Percentiles rank a stretch among this genome's conserved stretches.
These are phyloP conservation scores for Scleromitrula shiraiana DNA, from an alignment of 2,329 filamentous ascomycete genomes.

Conservation along the genomic window DNA sequence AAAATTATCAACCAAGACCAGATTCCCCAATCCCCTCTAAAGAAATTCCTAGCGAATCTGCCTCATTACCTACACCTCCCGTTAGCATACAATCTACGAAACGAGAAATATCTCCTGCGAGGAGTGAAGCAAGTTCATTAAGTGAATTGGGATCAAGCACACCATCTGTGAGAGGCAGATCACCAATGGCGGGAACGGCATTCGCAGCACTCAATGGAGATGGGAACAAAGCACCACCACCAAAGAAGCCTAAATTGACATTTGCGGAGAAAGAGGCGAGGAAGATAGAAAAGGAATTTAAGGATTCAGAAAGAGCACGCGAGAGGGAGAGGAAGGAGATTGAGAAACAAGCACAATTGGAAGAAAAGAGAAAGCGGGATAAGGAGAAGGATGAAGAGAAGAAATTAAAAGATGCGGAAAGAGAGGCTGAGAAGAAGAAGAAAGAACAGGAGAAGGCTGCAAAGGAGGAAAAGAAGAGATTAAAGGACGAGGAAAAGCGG, in stretches of 20 bases:
- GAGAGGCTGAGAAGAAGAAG: slow-evolving; percentile 30
- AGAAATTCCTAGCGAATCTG: background rate
- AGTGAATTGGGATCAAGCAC: slow-evolving; percentile 17
- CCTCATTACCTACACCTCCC: background rate
- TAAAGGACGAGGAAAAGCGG: slow-evolving; percentile 26
- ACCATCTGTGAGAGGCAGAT: slow-evolving; percentile 11
- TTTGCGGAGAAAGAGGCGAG: slow-evolving; percentile 31
- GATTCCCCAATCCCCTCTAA: background rate
- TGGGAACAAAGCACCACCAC: slow-evolving; percentile 15
- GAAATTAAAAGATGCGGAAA: slow-evolving; percentile 31
- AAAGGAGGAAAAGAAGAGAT: slow-evolving; percentile 31
- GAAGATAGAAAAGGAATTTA: slow-evolving; percentile 28
- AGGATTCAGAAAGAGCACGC: slow-evolving; percentile 23
- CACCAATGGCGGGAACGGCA: slow-evolving; percentile 10
- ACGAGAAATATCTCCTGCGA: slow-evolving; percentile 15
- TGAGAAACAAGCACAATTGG: slow-evolving; percentile 29
- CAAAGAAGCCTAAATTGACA: slow-evolving; percentile 24
- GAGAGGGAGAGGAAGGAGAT: slow-evolving; percentile 29
- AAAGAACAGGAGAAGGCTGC: slow-evolving; percentile 27
- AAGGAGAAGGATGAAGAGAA: slow-evolving; percentile 35
- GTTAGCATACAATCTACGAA: background rate
- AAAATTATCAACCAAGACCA: background rate
- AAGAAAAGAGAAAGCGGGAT: slow-evolving; percentile 30
- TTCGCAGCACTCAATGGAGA: slow-evolving; percentile 15
- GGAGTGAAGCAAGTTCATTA: slow-evolving; percentile 18